These are phyloP conservation scores for Maudiozyma pseudohumilis DNA, from an alignment of 805 yeast species.

Conservation along the genomic window DNA sequence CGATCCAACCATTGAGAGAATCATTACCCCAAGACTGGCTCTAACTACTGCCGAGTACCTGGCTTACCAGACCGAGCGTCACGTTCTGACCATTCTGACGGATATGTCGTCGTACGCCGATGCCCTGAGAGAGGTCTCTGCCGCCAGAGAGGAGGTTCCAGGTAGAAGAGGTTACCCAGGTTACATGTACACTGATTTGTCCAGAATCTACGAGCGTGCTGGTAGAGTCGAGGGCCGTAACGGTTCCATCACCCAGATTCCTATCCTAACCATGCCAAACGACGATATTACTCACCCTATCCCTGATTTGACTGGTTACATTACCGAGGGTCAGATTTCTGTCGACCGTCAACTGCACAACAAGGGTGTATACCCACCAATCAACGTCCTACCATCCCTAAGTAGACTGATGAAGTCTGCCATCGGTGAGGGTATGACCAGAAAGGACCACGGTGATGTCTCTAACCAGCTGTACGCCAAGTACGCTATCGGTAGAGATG, in stretches of 20 bases:
- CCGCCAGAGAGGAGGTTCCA: slow-evolving; percentile 99
- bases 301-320: slow-evolving; percentile 99
- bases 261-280: slow-evolving; percentile 98
- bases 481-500: slow-evolving; percentile 99
- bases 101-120: slow-evolving; percentile 99
- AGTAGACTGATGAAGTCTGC: slow-evolving; percentile 99
- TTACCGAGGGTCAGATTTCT: slow-evolving; percentile 97
- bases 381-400: slow-evolving; percentile 93
- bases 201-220: slow-evolving; percentile 98
- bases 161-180: slow-evolving; percentile 99
- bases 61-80: slow-evolving; percentile 99
- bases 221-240: slow-evolving; percentile 99
- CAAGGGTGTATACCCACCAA: slow-evolving; percentile 98
- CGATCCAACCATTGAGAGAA: slow-evolving; percentile 99
- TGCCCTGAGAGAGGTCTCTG: slow-evolving; percentile 98
- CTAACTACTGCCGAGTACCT: slow-evolving; percentile 96
- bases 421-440: slow-evolving; percentile 99
- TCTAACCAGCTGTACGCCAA: slow-evolving; percentile 98
- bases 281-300: slow-evolving; percentile 99
- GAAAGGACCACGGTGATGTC: slow-evolving; percentile 99
- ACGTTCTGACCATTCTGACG: slow-evolving; percentile 92
- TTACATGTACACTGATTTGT: slow-evolving; percentile 99
- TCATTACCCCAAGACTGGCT: slow-evolving; percentile 97
- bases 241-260: slow-evolving; percentile 98
- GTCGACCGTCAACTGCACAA: slow-evolving; percentile 93